Conservation (phyloP, 164 flowering plant genomes). For the Berberis vulgaris region DNA sequence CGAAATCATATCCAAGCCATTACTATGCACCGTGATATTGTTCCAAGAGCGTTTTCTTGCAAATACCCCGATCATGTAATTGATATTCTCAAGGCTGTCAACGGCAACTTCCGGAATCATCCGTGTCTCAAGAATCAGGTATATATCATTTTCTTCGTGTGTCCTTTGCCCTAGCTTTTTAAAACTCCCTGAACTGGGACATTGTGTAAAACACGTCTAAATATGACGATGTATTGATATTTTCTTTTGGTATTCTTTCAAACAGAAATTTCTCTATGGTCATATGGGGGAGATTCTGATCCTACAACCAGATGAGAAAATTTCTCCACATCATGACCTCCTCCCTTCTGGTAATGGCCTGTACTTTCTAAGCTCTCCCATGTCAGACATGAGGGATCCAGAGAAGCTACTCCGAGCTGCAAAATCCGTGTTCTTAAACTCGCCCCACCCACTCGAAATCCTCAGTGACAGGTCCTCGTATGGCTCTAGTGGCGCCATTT, state of each 20-base stretch:
- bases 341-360: conserved; percentile 91
- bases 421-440: conserved; percentile 51
- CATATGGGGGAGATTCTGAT: conserved; percentile 81
- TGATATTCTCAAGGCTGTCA: conserved; percentile 77
- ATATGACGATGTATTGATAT: not conserved
- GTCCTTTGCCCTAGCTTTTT: too few species aligned
- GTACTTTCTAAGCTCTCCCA: conserved; percentile 37
- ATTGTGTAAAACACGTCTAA: too few species aligned
- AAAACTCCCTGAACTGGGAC: too few species aligned
- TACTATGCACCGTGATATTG: conserved; percentile 88
- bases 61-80: conserved; percentile 74
- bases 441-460: conserved; percentile 94
- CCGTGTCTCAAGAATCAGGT: conserved; percentile 83
- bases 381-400: conserved; percentile 25
- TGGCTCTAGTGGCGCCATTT: conserved; percentile 68
- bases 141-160: not conserved
- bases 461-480: conserved; percentile 80
- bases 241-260: not conserved
- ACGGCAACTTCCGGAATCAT: conserved; percentile 70
- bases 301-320: conserved; percentile 14
- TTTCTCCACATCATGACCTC: conserved; percentile 78
- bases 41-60: conserved; percentile 94
- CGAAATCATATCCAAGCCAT: conserved; percentile 28
- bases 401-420: conserved; percentile 53
- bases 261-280: conserved; percentile 66